Percentiles rank a stretch among this genome's conserved stretches.
These are phyloP conservation scores for Botrytis cinerea DNA, from an alignment of 2,329 filamentous ascomycete genomes.

Conservation along the genomic window DNA sequence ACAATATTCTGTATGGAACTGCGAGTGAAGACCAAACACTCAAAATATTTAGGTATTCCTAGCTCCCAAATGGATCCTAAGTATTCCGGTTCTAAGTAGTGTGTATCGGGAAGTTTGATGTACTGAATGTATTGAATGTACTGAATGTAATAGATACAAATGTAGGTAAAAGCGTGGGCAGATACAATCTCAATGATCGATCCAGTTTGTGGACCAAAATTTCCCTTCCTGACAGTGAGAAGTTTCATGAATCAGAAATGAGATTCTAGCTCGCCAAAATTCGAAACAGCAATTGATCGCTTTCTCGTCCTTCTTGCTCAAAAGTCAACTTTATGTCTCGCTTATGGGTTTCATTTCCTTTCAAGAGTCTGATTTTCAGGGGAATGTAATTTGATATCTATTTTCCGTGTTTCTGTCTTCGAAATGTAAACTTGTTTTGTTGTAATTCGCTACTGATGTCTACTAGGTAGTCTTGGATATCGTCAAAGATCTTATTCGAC, in stretches of 20 bases:
- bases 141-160: no score
- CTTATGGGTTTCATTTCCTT: background rate
- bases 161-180: accelerated
- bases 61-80: background rate
- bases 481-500: accelerated
- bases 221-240: background rate
- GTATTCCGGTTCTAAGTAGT: background rate
- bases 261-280: accelerated
- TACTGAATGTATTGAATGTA: no score
- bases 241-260: no score
- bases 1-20: background rate
- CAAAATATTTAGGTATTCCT: background rate
- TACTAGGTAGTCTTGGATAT: background rate
- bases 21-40: background rate
- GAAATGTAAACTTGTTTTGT: accelerated
- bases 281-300: accelerated
- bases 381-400: background rate
- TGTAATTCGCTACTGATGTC: background rate
- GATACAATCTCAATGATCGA: background rate
- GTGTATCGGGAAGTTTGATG: background rate
- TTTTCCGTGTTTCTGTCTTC: accelerated
- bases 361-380: no score
- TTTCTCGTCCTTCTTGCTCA: background rate
- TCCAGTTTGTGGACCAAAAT: background rate
- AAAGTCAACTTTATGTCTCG: background rate